These are phyloP conservation scores for Botrytis paeoniae DNA, from an alignment of 2,329 filamentous ascomycete genomes.

Conservation along the genomic window DNA sequence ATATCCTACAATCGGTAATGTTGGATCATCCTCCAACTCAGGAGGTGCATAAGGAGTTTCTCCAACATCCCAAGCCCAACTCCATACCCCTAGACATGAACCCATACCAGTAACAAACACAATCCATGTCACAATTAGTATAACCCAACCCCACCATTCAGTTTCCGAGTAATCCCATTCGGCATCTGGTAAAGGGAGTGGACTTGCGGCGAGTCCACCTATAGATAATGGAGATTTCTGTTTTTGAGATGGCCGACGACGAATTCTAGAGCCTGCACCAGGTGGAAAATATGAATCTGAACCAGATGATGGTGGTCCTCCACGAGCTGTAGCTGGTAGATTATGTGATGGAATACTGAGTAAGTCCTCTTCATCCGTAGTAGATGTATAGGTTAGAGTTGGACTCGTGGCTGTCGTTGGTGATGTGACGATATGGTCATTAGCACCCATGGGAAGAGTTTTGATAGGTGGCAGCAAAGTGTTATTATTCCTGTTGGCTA, in stretches of 20 bases:
- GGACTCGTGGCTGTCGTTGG: slow-evolving; percentile 47
- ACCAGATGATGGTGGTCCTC: slow-evolving; percentile 49
- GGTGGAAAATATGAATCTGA: slow-evolving; percentile 62
- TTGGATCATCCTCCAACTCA: slow-evolving; percentile 91
- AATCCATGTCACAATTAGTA: slow-evolving; percentile 86
- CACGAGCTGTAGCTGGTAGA: slow-evolving; percentile 43
- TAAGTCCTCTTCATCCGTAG: slow-evolving; percentile 80
- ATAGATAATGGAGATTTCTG: slow-evolving; percentile 60
- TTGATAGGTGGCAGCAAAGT: slow-evolving; percentile 32
- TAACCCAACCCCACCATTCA: slow-evolving; percentile 97
- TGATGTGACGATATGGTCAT: slow-evolving; percentile 33
- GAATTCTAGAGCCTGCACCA: slow-evolving; percentile 39
- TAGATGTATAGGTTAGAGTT: slow-evolving; percentile 63
- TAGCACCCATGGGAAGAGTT: slow-evolving; percentile 36
- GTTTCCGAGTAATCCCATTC: slow-evolving; percentile 93
- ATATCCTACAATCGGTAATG: slow-evolving; percentile 92
- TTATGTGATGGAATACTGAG: slow-evolving; percentile 58
- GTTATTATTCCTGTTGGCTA: slow-evolving; percentile 39
- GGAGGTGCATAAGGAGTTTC: slow-evolving; percentile 94
- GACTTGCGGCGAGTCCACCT: slow-evolving; percentile 49
- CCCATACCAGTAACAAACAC: slow-evolving; percentile 98
- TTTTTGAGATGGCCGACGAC: slow-evolving; percentile 35
- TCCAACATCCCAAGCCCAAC: slow-evolving; percentile 98
- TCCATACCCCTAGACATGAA: slow-evolving; percentile 91
- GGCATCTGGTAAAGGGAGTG: slow-evolving; percentile 46